Percentiles rank a stretch among this genome's conserved stretches.
phyloP scores from a whole-genome alignment of 2,329 filamentous ascomycete species.

The Hymenoscyphus albidus region DNA sequence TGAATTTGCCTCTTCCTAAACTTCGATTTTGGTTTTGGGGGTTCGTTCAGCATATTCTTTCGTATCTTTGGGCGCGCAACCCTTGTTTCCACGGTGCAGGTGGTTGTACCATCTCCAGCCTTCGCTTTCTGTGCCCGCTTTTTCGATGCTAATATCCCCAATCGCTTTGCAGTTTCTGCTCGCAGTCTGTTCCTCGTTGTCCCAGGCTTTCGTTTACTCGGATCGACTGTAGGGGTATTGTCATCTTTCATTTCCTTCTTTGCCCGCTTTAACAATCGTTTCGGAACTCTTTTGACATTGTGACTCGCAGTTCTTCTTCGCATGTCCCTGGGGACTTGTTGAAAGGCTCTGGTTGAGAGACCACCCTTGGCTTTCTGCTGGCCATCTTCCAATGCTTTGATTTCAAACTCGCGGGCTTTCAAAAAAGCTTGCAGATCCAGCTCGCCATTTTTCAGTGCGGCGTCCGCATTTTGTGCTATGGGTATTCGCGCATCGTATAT shows the following conservation, averaged over 20 bases:
- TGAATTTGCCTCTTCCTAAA: slow-evolving; percentile 81
- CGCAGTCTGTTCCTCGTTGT: slow-evolving; percentile 59
- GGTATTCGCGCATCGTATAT: slow-evolving; percentile 43
- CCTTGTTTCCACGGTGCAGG: slow-evolving; percentile 37
- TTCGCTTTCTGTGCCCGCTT: slow-evolving; percentile 45
- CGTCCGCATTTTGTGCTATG: slow-evolving; percentile 41
- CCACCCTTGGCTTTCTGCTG: slow-evolving; percentile 69
- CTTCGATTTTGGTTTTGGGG: slow-evolving; percentile 57
- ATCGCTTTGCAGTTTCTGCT: slow-evolving; percentile 69
- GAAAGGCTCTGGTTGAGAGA: slow-evolving; percentile 72
- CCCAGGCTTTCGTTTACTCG: slow-evolving; percentile 57
- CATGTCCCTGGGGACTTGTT: slow-evolving; percentile 81
- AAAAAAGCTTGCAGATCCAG: slow-evolving; percentile 83
- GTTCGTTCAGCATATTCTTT: slow-evolving; percentile 65
- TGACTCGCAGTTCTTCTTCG: slow-evolving; percentile 88
- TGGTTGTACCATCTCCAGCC: slow-evolving; percentile 28
- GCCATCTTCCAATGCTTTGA: slow-evolving; percentile 75
- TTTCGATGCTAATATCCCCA: slow-evolving; percentile 59
- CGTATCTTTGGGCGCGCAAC: slow-evolving; percentile 61
- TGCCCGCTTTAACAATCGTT: slow-evolving; percentile 67
- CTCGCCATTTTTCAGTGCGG: slow-evolving; percentile 60
- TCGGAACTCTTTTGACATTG: slow-evolving; percentile 86
- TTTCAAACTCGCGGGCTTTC: slow-evolving; percentile 82
- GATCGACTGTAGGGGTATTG: slow-evolving; percentile 78
- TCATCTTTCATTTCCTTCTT: slow-evolving; percentile 76